Percentiles rank a stretch among this genome's conserved stretches.
Evolutionary conservation across 805 yeast species (phyloP).

Genomic region (Saccharomycopsis sp.): DNA sequence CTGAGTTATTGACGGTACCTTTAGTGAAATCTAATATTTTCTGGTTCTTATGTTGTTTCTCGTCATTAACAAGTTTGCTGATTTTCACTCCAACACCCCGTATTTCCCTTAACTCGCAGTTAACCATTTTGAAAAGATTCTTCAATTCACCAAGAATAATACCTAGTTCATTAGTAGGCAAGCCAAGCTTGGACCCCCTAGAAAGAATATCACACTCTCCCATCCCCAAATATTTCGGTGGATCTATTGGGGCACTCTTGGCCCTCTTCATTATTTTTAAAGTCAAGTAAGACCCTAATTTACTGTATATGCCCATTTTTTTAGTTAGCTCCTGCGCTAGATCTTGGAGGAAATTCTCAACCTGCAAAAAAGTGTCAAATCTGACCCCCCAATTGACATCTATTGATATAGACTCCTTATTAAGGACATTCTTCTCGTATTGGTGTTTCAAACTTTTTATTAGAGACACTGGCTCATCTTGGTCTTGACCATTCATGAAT

Average conservation of each 20-base stretch:
- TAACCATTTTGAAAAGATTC: slow-evolving; percentile 46
- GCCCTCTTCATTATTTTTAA: slow-evolving; percentile 62
- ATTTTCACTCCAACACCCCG: slow-evolving; percentile 76
- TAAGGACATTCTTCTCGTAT: slow-evolving; percentile 32
- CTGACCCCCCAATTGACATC: slow-evolving; percentile 92
- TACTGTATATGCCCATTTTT: slow-evolving; percentile 42
- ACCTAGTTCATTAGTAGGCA: slow-evolving; percentile 54
- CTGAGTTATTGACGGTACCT: slow-evolving; percentile 18
- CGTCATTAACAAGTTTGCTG: slow-evolving; percentile 44
- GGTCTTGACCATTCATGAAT: slow-evolving; percentile 63
- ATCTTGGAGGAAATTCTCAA: slow-evolving; percentile 54
- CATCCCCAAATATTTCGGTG: slow-evolving; percentile 79
- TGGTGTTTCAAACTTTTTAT: slow-evolving; percentile 10
- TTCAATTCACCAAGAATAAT: slow-evolving; percentile 54
- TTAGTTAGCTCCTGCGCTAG: slow-evolving; percentile 53
- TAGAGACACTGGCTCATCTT: slow-evolving; percentile 40
- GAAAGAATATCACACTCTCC: slow-evolving; percentile 67
- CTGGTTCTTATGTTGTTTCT: slow-evolving; percentile 4
- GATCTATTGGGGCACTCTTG: slow-evolving; percentile 60
- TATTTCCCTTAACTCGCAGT: slow-evolving; percentile 58
- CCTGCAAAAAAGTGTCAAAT: slow-evolving; percentile 52
- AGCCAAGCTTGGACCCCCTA: slow-evolving; percentile 53
- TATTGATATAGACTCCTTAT: slow-evolving; percentile 73
- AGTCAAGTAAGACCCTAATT: slow-evolving; percentile 51
- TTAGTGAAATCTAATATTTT: slow-evolving; percentile 7